Percentiles rank a stretch among this genome's conserved stretches.
phyloP scores from a whole-genome alignment of 768 basidiomycete genomes.

The Tricholoma matsutake region DNA sequence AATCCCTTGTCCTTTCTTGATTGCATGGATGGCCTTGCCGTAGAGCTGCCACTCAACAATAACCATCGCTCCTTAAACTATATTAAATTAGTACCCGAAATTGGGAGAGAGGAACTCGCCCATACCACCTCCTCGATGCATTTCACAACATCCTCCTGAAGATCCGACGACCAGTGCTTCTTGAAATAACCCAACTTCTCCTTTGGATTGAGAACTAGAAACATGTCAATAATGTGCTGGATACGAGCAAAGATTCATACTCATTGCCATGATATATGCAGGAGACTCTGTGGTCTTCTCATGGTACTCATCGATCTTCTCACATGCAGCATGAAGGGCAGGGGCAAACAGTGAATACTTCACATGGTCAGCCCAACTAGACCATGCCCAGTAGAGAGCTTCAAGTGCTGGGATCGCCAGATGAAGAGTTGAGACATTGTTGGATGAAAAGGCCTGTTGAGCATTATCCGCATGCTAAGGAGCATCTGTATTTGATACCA shows the following conservation, averaged over 20 bases:
- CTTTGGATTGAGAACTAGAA: constrained; percentile 15
- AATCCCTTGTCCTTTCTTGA: neutral
- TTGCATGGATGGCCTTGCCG: neutral
- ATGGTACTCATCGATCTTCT: too few species aligned
- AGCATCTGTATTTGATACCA: constrained; percentile 6
- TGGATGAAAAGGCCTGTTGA: constrained; percentile 16
- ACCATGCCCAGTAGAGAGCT: constrained; percentile 21
- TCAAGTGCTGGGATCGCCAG: constrained; percentile 25
- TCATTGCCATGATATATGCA: constrained; percentile 28
- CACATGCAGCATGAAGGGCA: too few species aligned
- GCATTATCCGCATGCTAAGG: constrained; percentile 3
- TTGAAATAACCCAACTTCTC: constrained; percentile 22
- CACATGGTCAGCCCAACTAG: constrained; percentile 9
- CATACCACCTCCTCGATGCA: neutral
- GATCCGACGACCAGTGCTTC: constrained; percentile 22
- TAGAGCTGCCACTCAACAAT: neutral
- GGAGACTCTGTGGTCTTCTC: too few species aligned
- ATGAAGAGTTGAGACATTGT: constrained; percentile 18
- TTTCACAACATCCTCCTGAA: constrained; percentile 13
- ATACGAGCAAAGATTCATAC: constrained; percentile 16
- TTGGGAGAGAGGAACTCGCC: neutral
- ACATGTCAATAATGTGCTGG: neutral
- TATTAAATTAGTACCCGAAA: neutral
- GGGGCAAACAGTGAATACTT: constrained; percentile 16
- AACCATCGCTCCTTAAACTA: neutral